Evolutionary conservation across 352 stramenopile genomes (phyloP).

Genomic region (Phytophthora constricta): DNA sequence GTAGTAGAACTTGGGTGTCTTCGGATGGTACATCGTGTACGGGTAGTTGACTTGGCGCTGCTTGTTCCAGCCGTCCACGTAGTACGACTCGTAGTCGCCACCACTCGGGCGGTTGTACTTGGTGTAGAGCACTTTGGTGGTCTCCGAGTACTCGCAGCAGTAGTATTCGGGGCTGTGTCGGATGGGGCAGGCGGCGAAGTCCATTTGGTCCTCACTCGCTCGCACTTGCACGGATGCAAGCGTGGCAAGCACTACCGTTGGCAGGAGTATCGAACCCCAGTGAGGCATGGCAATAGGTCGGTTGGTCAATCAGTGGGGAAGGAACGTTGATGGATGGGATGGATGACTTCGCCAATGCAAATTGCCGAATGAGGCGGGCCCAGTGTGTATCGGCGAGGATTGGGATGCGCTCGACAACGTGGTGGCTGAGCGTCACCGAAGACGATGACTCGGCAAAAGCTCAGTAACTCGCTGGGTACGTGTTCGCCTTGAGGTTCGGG

Average conservation of each 20-base stretch:
- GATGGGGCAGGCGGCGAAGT: constrained; percentile 46
- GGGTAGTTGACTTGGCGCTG: constrained; percentile 49
- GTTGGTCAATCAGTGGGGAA: too few relatives aligned
- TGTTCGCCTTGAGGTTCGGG: constrained; percentile 6
- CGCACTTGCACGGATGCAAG: constrained; percentile 13
- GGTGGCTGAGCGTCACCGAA: neutral
- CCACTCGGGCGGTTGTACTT: constrained; percentile 38
- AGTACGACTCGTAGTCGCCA: constrained; percentile 42
- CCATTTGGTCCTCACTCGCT: constrained; percentile 30
- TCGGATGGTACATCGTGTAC: constrained; percentile 39
- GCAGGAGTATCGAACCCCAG: constrained; percentile 15
- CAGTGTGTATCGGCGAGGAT: neutral
- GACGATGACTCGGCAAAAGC: neutral
- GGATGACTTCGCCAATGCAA: too few relatives aligned
- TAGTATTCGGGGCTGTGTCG: constrained; percentile 41
- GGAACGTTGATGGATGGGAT: too few relatives aligned
- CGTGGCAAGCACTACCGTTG: constrained; percentile 12
- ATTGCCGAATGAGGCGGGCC: constrained; percentile 12
- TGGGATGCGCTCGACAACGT: constrained; percentile 1
- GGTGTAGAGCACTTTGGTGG: constrained; percentile 37
- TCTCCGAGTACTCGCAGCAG: constrained; percentile 43
- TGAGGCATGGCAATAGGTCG: constrained; percentile 8
- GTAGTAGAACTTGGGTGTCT: constrained; percentile 42
- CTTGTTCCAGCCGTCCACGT: constrained; percentile 42
- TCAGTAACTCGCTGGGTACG: neutral